Conservation (phyloP, 2,329 filamentous ascomycete species). For the Ceratocystis eucalypticola region DNA sequence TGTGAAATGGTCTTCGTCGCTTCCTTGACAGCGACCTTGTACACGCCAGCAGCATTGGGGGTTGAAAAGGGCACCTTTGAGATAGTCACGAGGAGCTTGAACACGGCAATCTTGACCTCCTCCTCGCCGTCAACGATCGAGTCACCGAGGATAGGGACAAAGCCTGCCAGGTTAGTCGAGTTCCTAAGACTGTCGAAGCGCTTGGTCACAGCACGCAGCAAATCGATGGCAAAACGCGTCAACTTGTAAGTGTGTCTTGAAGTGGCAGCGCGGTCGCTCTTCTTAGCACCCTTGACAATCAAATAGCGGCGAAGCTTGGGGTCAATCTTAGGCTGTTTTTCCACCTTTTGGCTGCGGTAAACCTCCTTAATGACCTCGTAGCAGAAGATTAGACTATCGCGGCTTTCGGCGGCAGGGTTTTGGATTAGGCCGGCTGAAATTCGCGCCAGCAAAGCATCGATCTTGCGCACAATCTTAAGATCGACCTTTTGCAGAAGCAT, state of each 20-base stretch:
- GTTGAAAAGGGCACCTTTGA: slow-evolving; percentile 70
- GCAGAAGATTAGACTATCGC: slow-evolving; percentile 82
- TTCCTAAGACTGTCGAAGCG: slow-evolving; percentile 75
- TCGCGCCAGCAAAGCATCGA: slow-evolving; percentile 74
- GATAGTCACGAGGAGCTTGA: slow-evolving; percentile 72
- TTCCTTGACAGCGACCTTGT: slow-evolving; percentile 70
- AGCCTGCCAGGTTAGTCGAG: slow-evolving; percentile 65
- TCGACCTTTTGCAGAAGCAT: slow-evolving; percentile 76
- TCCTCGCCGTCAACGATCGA: slow-evolving; percentile 72
- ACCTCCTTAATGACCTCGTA: slow-evolving; percentile 87
- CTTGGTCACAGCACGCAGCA: slow-evolving; percentile 71
- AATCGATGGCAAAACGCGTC: slow-evolving; percentile 72
- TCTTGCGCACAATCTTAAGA: slow-evolving; percentile 69
- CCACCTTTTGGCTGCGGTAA: slow-evolving; percentile 49
- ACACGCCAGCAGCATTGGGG: slow-evolving; percentile 49
- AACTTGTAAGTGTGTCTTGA: slow-evolving; percentile 79
- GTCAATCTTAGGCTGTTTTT: slow-evolving; percentile 42
- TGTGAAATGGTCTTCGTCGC: slow-evolving; percentile 68
- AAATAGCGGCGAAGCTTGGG: slow-evolving; percentile 59
- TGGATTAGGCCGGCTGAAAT: slow-evolving; percentile 71
- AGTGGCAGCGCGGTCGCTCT: slow-evolving; percentile 56
- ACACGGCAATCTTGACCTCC: slow-evolving; percentile 78
- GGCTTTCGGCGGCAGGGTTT: slow-evolving; percentile 64
- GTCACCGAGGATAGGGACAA: slow-evolving; percentile 81
- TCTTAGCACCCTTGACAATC: slow-evolving; percentile 65